Percentiles rank a stretch among this genome's conserved stretches.
Conservation (phyloP, 768 basidiomycete genomes). For the Tylopilus vinaceipallidus region DNA sequence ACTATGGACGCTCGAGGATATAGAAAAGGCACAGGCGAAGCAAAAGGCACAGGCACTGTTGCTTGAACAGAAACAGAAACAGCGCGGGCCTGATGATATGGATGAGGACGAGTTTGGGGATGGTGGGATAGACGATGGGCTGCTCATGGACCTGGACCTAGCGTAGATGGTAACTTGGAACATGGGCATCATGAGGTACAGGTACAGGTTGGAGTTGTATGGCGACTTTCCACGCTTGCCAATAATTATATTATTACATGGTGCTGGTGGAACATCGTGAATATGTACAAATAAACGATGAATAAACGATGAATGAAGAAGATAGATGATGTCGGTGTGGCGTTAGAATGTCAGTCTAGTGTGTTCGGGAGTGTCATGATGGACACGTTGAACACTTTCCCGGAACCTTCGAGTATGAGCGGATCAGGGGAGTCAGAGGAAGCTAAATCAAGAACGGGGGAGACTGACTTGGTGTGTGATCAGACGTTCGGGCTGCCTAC, state of each 20-base stretch:
- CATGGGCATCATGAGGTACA: too few species aligned
- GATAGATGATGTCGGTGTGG: background rate
- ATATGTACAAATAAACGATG: constrained; percentile 14
- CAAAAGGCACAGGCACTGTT: constrained; percentile 65
- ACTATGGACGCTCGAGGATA: constrained; percentile 91
- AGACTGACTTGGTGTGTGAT: constrained; percentile 43
- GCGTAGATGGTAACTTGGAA: constrained; percentile 8
- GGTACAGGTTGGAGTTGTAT: too few species aligned
- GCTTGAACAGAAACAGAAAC: constrained; percentile 34
- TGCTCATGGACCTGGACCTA: constrained; percentile 57
- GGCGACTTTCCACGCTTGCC: background rate
- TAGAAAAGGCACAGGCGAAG: constrained; percentile 81
- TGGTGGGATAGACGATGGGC: constrained; percentile 63
- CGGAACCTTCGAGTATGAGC: constrained; percentile 21
- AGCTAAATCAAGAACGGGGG: constrained; percentile 5
- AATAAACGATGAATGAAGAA: background rate
- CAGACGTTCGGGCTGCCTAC: constrained; percentile 55
- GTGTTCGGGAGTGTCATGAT: background rate
- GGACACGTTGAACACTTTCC: constrained; percentile 41
- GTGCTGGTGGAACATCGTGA: constrained; percentile 1
- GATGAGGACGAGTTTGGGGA: constrained; percentile 63
- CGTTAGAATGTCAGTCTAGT: background rate
- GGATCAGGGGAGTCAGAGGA: constrained; percentile 13
- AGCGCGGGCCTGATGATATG: constrained; percentile 24
- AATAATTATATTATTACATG: constrained; percentile 16